A percentile compares a stretch with the other conserved stretches of the same genome.
phyloP scores from a whole-genome alignment of 2,329 filamentous ascomycete species.

The Stagonosporopsis vannaccii region DNA sequence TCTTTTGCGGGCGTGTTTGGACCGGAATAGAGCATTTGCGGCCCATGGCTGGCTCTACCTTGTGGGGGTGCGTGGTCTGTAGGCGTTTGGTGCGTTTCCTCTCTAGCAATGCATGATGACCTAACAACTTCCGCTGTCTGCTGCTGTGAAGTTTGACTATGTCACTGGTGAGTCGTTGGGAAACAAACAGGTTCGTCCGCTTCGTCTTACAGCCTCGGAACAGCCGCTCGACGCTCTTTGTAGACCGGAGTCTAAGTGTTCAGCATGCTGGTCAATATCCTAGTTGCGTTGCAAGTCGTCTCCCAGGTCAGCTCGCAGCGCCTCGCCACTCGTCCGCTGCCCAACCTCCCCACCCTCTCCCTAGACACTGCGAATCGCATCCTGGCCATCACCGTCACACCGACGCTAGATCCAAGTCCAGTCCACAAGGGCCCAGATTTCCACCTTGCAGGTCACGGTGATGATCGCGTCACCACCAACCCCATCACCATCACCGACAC shows the following conservation, averaged over 20 bases:
- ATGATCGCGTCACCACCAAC: too few relatives aligned
- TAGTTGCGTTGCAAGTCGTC: too few relatives aligned
- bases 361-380: too few relatives aligned
- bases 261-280: neutral
- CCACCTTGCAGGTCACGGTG: too few relatives aligned
- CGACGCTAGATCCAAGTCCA: neutral
- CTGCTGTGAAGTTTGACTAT: neutral
- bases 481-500: neutral
- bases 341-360: too few relatives aligned
- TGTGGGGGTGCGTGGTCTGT: conserved; percentile 1
- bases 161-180: neutral
- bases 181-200: neutral
- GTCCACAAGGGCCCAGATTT: too few relatives aligned
- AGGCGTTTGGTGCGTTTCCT: conserved; percentile 7
- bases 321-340: too few relatives aligned
- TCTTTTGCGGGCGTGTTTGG: conserved; percentile 1
- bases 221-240: too few relatives aligned
- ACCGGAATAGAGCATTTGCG: neutral
- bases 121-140: neutral
- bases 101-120: conserved; percentile 14
- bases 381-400: too few relatives aligned
- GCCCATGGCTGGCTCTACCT: conserved; percentile 12
- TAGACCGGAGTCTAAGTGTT: too few relatives aligned
- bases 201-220: neutral
- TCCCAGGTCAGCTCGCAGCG: too few relatives aligned